Percentiles rank a stretch among this genome's conserved stretches.
Evolutionary conservation across 805 yeast genomes (phyloP).

Genomic region (Limtongozyma cylindracea): DNA sequence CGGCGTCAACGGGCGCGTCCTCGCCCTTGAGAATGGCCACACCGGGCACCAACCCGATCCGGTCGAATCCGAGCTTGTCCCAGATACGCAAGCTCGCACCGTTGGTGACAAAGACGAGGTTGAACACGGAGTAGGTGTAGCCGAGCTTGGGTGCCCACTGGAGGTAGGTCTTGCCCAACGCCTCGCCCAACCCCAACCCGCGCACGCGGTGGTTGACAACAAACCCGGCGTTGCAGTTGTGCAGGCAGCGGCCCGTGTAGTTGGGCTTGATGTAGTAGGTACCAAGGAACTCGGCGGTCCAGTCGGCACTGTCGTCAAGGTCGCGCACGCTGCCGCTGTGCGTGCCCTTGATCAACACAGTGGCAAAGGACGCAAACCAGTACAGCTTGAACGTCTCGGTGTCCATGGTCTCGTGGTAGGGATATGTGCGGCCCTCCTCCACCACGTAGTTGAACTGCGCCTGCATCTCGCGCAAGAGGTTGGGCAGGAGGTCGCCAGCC

Average conservation of each 20-base stretch:
- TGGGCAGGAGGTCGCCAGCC: conserved; percentile 25
- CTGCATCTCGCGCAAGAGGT: conserved; percentile 18
- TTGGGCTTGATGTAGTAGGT: conserved; percentile 71
- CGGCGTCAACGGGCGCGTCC: conserved; percentile 45
- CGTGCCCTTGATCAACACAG: conserved; percentile 24
- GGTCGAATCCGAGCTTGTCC: conserved; percentile 63
- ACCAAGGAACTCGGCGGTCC: conserved; percentile 33
- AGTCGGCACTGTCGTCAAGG: conserved; percentile 2
- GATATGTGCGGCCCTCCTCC: conserved; percentile 56
- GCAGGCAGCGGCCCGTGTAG: conserved; percentile 65
- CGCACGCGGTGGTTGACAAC: conserved; percentile 33
- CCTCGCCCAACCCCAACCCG: conserved; percentile 44
- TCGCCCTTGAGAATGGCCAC: conserved; percentile 51
- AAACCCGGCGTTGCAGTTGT: conserved; percentile 76
- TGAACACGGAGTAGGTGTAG: conserved; percentile 63
- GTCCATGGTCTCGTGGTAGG: conserved; percentile 17
- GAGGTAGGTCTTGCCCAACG: conserved; percentile 43
- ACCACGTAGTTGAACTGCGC: conserved; percentile 37
- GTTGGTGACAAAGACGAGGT: conserved; percentile 67
- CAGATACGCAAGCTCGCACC: conserved; percentile 53
- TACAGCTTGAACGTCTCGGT: conserved; percentile 27
- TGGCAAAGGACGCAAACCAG: conserved; percentile 47
- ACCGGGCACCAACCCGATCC: conserved; percentile 51
- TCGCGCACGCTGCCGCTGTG: conserved; percentile 2
- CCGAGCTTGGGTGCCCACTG: conserved; percentile 59